Evolutionary conservation across 495 filamentous ascomycete genomes (phyloP).

Genomic region (Lentithecium fluviatile): DNA sequence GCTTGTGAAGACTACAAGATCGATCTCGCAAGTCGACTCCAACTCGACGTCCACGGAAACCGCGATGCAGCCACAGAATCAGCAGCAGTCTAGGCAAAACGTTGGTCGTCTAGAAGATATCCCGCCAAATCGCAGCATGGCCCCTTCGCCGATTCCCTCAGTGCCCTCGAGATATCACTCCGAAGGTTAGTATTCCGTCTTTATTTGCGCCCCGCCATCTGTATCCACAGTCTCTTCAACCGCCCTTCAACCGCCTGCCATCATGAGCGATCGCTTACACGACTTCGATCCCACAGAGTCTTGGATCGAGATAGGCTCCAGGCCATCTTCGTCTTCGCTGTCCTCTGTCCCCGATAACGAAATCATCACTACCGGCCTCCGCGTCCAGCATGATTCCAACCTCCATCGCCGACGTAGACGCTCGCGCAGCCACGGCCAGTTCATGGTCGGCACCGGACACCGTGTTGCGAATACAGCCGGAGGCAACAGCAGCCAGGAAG

Average conservation of each 20-base stretch:
- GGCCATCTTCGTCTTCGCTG: slow-evolving; percentile 86
- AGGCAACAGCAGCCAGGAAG: slow-evolving; percentile 78
- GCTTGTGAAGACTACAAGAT: background rate
- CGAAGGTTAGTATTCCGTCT: slow-evolving; percentile 21
- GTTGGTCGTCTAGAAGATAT: background rate
- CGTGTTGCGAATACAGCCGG: slow-evolving; percentile 30
- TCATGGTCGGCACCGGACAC: slow-evolving; percentile 21
- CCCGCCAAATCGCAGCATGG: slow-evolving; percentile 10
- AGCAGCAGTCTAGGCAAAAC: slow-evolving; percentile 5
- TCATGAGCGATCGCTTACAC: slow-evolving; percentile 16
- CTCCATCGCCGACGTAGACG: slow-evolving; percentile 51
- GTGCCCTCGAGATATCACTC: slow-evolving; percentile 19
- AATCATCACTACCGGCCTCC: slow-evolving; percentile 80
- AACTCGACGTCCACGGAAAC: background rate
- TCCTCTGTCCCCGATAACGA: slow-evolving; percentile 76
- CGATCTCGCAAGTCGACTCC: background rate
- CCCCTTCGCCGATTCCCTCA: slow-evolving; percentile 3
- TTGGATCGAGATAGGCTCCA: slow-evolving; percentile 93
- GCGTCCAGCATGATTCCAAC: slow-evolving; percentile 60
- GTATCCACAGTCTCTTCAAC: background rate
- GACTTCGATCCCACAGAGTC: slow-evolving; percentile 63
- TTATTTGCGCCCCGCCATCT: background rate
- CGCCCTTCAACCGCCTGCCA: background rate
- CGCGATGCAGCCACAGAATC: slow-evolving; percentile 18
- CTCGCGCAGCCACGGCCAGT: slow-evolving; percentile 7